Conservation (phyloP, 1,284 basidiomycete genomes). For the Athelia psychrophila region DNA sequence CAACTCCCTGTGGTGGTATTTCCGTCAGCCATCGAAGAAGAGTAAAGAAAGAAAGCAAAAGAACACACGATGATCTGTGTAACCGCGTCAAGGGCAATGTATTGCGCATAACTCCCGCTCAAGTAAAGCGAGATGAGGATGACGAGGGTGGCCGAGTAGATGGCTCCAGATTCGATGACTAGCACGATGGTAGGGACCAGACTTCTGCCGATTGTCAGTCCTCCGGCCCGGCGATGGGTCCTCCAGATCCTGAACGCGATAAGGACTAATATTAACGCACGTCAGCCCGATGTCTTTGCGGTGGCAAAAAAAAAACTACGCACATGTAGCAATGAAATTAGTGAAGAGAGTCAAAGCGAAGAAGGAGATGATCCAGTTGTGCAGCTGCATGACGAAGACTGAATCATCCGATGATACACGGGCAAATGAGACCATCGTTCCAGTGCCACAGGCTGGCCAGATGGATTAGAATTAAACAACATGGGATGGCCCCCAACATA, state of each 20-base stretch:
- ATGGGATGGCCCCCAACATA: conserved; percentile 4
- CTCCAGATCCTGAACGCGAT: conserved; percentile 34
- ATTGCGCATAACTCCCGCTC: conserved; percentile 32
- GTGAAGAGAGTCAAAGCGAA: conserved; percentile 33
- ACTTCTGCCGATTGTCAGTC: conserved; percentile 13
- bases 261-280: conserved; percentile 19
- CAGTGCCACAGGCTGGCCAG: conserved; percentile 16
- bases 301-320: conserved; percentile 4
- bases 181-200: conserved; percentile 30
- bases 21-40: background rate
- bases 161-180: conserved; percentile 39
- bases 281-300: background rate
- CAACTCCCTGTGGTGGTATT: conserved; percentile 20
- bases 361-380: conserved; percentile 32
- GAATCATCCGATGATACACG: conserved; percentile 15
- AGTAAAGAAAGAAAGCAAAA: background rate
- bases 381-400: conserved; percentile 23
- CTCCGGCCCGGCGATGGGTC: conserved; percentile 22
- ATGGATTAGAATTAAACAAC: background rate
- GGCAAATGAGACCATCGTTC: conserved; percentile 19
- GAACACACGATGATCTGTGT: conserved; percentile 28
- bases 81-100: conserved; percentile 37
- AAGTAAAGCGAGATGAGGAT: conserved; percentile 31
- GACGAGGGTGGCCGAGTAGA: conserved; percentile 34
- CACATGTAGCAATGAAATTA: conserved; percentile 34